phyloP scores from a whole-genome alignment of 2,329 filamentous ascomycete genomes.

The Chaetothyriales sp. region DNA sequence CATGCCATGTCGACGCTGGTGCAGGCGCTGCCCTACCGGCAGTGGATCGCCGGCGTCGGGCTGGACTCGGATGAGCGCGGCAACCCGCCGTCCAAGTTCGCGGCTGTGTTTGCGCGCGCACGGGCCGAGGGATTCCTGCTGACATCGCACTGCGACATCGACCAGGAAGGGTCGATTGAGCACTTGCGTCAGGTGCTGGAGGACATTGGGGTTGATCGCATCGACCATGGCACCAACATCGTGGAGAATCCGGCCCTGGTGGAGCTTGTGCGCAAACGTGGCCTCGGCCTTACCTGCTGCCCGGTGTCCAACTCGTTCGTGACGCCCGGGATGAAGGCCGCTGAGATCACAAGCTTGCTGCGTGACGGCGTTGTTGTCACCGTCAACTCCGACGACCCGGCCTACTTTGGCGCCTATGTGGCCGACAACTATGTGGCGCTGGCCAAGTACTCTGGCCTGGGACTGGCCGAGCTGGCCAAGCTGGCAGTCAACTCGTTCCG shows the following conservation, averaged over 20 bases:
- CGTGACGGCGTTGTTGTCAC: constrained; percentile 46
- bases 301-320: constrained; percentile 16
- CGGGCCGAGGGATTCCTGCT: constrained; percentile 28
- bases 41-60: constrained; percentile 16
- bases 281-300: constrained; percentile 16
- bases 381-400: constrained; percentile 60
- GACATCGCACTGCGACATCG: constrained; percentile 39
- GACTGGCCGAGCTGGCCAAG: no score
- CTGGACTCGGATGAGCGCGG: constrained; percentile 16
- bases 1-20: constrained; percentile 16
- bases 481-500: no score
- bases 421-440: constrained; percentile 47
- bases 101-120: constrained; percentile 13
- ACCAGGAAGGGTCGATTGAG: constrained; percentile 33
- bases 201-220: constrained; percentile 15
- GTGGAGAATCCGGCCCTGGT: constrained; percentile 10
- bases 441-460: no score
- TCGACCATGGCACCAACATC: constrained; percentile 18
- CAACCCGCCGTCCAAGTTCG: constrained; percentile 16
- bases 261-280: constrained; percentile 3
- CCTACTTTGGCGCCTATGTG: constrained; percentile 62
- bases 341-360: constrained; percentile 12
- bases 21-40: constrained; percentile 15
- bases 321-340: constrained; percentile 12
- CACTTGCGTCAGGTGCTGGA: constrained; percentile 26